Evolutionary conservation across 2,329 filamentous ascomycete species (phyloP), one percentile per base, ranked within the genome.

Genomic region (Claviceps lovelessii): DNA sequence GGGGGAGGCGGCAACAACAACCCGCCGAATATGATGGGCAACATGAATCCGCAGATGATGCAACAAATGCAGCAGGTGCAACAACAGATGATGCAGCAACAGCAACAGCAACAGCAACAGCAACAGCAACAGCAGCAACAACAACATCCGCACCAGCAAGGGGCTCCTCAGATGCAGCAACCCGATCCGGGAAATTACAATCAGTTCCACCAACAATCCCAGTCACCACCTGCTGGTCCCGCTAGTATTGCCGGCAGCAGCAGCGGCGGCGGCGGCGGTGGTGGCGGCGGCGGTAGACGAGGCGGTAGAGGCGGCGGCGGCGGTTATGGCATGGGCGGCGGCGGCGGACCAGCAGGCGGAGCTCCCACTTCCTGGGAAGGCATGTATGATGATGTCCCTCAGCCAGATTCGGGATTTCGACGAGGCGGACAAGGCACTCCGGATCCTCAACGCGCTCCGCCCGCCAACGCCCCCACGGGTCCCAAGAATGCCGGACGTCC

Each of bases 301-400:
- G 42, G 42, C 31, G 51, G 51, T 29, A 15, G 51, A 46, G 42
- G 31, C 6, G 51, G 51, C 44, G 62, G 68, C 59, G 51, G 51
- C 45, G 62, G 68, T 59, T 57, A 70, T 47, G 62, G 65, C 17
- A 62, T 63, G 39, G 63, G 63, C 52, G 63, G 64, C 56, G 65
- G 64, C 52, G 66, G 68, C 58, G 67, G 60, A 41, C 61, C 44
- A 5, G 62, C 42, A 65, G 63, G 8, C 76, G 82, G 81, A 48
- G 83, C 82, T 17, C 85, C 86, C n/a, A 88, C 87, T 29, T 90
- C 85, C 45, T 96, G 90, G 90, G 91, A 97, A 68, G 91, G 91
- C 64, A 95, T 95, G 90, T 97, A 96, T 68, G 91, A 97, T 67
- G 91, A 96, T 67, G 88, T 90, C 2, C 90, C 90, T 17, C 88